phyloP scores from a whole-genome alignment of 2,329 filamentous ascomycete genomes.

The Fusarium odoratissimum region DNA sequence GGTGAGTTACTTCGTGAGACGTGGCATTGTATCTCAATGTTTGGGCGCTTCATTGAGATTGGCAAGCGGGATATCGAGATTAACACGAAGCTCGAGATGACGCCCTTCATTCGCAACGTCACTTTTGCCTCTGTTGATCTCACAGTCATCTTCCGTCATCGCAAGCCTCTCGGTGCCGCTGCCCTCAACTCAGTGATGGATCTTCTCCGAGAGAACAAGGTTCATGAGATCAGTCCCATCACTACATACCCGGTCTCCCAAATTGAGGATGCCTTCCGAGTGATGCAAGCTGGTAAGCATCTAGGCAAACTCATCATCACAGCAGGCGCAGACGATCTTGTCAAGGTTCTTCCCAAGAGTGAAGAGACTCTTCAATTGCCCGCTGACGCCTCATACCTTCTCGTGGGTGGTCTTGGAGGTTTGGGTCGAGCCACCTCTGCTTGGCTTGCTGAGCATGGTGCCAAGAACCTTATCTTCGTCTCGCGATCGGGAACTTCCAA shows the following conservation, averaged over 20 bases:
- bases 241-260: neutral
- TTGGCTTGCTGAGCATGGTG: neutral
- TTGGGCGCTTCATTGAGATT: constrained; percentile 52
- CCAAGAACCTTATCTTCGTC: neutral
- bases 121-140: constrained; percentile 25
- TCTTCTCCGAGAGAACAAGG: neutral
- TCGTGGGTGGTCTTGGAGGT: neutral
- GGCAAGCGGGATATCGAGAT: constrained; percentile 47
- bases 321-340: neutral
- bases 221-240: neutral
- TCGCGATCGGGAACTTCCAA: neutral
- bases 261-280: neutral
- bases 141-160: neutral
- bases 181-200: neutral
- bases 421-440: neutral
- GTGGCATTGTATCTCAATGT: constrained; percentile 48
- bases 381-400: neutral
- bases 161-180: neutral
- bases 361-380: neutral
- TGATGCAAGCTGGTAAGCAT: neutral
- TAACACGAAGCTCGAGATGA: constrained; percentile 45
- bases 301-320: neutral
- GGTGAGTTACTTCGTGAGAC: constrained; percentile 46
- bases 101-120: constrained; percentile 44
- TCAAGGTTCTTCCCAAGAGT: neutral